Conservation (phyloP, 768 basidiomycete species). For the Naganishia vishniacii region DNA sequence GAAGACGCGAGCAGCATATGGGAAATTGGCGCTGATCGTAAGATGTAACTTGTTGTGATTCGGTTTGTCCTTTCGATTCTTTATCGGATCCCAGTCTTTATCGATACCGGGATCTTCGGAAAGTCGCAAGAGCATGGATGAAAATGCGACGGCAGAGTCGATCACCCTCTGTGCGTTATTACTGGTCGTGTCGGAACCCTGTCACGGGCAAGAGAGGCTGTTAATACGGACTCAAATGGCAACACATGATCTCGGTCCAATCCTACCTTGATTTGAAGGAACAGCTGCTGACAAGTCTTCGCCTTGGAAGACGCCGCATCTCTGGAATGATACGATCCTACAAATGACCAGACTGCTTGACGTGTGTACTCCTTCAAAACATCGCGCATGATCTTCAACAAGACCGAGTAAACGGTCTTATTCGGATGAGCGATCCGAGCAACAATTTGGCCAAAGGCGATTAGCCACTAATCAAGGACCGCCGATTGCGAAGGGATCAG, state of each 20-base stretch:
- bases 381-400: conserved; percentile 62
- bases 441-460: conserved; percentile 92
- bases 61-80: conserved; percentile 34
- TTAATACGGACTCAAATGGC: too few species aligned
- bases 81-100: conserved; percentile 15
- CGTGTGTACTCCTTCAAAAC: conserved; percentile 80
- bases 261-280: conserved; percentile 41
- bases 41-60: conserved; percentile 36
- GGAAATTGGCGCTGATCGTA: conserved; percentile 51
- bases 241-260: too few species aligned
- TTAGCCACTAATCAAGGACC: conserved; percentile 68
- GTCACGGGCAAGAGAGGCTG: not conserved
- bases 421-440: conserved; percentile 81
- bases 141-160: conserved; percentile 35
- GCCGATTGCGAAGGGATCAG: not conserved
- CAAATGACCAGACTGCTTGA: conserved; percentile 89
- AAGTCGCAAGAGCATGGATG: conserved; percentile 33
- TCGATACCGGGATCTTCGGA: conserved; percentile 29
- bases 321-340: conserved; percentile 78
- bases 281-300: conserved; percentile 55
- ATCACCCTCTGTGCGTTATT: conserved; percentile 59
- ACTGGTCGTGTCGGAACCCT: conserved; percentile 47
- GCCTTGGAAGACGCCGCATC: conserved; percentile 53
- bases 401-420: conserved; percentile 56
- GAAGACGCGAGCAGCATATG: conserved; percentile 56